These are phyloP conservation scores for Fusarium sp. DNA, from an alignment of 2,329 filamentous ascomycete species.

Conservation along the genomic window DNA sequence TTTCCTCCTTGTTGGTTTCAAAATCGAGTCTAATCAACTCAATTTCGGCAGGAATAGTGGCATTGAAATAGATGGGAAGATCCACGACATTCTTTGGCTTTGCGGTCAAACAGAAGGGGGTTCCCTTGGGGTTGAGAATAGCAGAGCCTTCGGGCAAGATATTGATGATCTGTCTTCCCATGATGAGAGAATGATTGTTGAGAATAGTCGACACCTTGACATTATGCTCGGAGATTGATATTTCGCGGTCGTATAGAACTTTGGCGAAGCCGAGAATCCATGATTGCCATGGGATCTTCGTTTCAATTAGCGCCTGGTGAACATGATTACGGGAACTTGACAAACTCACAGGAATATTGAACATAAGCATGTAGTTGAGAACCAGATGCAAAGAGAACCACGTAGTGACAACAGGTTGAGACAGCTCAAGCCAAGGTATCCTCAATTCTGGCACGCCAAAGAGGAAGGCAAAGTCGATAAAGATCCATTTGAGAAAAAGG, in stretches of 20 bases:
- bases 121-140: slow-evolving; percentile 82
- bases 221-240: slow-evolving; percentile 91
- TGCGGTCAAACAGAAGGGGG: slow-evolving; percentile 83
- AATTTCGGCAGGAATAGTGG: slow-evolving; percentile 87
- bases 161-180: slow-evolving; percentile 97
- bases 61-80: slow-evolving; percentile 92
- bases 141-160: slow-evolving; percentile 97
- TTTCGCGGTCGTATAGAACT: slow-evolving; percentile 89
- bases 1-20: slow-evolving; percentile 82
- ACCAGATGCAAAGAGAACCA: slow-evolving; percentile 78
- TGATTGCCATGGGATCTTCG: slow-evolving; percentile 75
- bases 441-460: slow-evolving; percentile 87
- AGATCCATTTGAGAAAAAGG: slow-evolving; percentile 93
- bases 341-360: slow-evolving; percentile 78
- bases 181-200: slow-evolving; percentile 91
- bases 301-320: slow-evolving; percentile 17
- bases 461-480: slow-evolving; percentile 86
- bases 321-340: not conserved
- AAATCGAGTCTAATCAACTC: slow-evolving; percentile 90
- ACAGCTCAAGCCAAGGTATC: slow-evolving; percentile 97
- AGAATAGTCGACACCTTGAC: slow-evolving; percentile 90
- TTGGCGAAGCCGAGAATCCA: slow-evolving; percentile 80
- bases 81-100: slow-evolving; percentile 68
- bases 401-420: slow-evolving; percentile 75
- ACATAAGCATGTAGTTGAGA: slow-evolving; percentile 90